Percentiles rank a stretch among this genome's conserved stretches.
These are phyloP conservation scores for Irpex sp. DNA, from an alignment of 1,284 basidiomycete genomes.

Conservation along the genomic window DNA sequence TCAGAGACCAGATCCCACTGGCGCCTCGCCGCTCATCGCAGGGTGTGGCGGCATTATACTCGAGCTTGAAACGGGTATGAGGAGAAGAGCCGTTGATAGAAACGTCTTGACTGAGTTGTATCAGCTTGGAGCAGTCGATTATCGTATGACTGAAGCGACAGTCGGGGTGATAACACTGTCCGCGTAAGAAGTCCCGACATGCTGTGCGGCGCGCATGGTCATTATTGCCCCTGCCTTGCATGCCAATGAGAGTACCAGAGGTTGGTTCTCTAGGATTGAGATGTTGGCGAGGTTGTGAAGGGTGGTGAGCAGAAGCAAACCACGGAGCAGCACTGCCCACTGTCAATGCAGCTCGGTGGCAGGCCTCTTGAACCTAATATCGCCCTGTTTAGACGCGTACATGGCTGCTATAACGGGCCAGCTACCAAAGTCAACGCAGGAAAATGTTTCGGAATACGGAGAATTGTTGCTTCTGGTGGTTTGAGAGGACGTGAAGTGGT, in stretches of 20 bases:
- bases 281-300: not conserved
- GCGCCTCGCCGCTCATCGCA: not conserved
- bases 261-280: not conserved
- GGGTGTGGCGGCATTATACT: not conserved
- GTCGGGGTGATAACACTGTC: not conserved
- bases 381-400: not conserved
- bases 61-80: not conserved
- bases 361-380: not conserved
- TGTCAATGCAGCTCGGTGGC: not conserved
- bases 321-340: not conserved
- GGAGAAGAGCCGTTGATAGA: not conserved
- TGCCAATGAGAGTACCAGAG: not conserved
- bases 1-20: not conserved
- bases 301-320: not conserved
- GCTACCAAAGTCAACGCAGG: no score
- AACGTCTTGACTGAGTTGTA: not conserved
- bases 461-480: no score
- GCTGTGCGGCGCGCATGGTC: not conserved
- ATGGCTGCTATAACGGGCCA: not conserved
- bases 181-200: not conserved
- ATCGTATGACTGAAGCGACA: slow-evolving; percentile 4
- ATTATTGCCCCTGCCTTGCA: not conserved
- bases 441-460: no score
- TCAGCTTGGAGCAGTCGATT: not conserved
- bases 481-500: no score